Conservation (phyloP, 495 filamentous ascomycete species). For the Lasiosphaeris hirsuta region DNA sequence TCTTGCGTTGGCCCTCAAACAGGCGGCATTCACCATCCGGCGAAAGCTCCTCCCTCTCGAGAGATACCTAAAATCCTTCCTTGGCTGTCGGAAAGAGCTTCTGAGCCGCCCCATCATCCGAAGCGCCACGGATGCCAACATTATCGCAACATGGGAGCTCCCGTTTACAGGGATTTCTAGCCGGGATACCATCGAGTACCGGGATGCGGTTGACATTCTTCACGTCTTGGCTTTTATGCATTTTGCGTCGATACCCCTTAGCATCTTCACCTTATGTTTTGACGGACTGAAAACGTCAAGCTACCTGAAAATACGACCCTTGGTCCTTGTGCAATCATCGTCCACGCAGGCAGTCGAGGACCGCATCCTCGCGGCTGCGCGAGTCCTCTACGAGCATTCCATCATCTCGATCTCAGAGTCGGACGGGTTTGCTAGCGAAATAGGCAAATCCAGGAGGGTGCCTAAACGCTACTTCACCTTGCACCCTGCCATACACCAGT, state of each 20-base stretch:
- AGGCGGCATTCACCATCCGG: slow-evolving; percentile 7
- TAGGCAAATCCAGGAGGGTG: background rate
- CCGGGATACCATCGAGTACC: background rate
- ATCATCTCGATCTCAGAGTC: slow-evolving; percentile 4
- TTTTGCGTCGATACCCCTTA: slow-evolving; percentile 5
- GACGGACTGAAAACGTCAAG: background rate
- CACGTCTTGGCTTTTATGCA: slow-evolving; percentile 6
- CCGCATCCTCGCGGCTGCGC: slow-evolving; percentile 1
- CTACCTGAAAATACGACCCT: background rate
- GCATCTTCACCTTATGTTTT: slow-evolving; percentile 1
- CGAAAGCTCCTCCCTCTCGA: background rate
- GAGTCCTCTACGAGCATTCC: slow-evolving; percentile 4
- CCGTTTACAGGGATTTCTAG: background rate
- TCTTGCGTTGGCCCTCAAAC: slow-evolving; percentile 6
- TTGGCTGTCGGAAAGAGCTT: slow-evolving; percentile 4
- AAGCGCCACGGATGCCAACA: slow-evolving; percentile 2
- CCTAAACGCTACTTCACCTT: slow-evolving; percentile 3
- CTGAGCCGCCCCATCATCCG: slow-evolving; percentile 1
- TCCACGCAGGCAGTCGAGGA: slow-evolving; percentile 5
- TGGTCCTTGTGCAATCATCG: background rate
- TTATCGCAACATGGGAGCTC: slow-evolving; percentile 4
- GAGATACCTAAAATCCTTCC: background rate
- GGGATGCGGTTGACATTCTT: slow-evolving; percentile 3
- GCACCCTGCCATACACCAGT: slow-evolving; percentile 5
- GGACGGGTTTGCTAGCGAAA: background rate